Percentiles rank a stretch among this genome's conserved stretches.
phyloP scores from a whole-genome alignment of 805 yeast genomes.

The Pichia membranifaciens region DNA sequence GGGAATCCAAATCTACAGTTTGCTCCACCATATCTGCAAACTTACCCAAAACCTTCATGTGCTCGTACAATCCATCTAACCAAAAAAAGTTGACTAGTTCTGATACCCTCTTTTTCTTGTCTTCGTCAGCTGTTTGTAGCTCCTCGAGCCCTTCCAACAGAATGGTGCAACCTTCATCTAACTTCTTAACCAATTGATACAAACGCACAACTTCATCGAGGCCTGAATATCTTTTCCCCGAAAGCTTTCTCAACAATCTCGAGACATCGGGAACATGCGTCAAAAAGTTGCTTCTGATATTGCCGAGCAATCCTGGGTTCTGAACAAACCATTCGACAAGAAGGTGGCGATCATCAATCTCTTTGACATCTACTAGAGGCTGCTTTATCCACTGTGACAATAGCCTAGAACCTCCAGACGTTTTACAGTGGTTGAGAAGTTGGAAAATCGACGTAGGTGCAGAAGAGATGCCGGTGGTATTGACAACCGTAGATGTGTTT shows the following conservation, averaged over 20 bases:
- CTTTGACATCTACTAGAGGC: conserved; percentile 65
- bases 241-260: conserved; percentile 64
- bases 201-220: conserved; percentile 87
- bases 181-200: conserved; percentile 66
- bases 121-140: conserved; percentile 26
- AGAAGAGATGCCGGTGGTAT: conserved; percentile 40
- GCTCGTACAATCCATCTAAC: conserved; percentile 49
- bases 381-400: conserved; percentile 95
- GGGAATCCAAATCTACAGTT: conserved; percentile 80
- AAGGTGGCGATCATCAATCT: conserved; percentile 62
- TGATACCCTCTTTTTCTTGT: conserved; percentile 12
- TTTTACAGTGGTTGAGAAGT: conserved; percentile 79
- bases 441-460: conserved; percentile 61
- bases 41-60: conserved; percentile 50
- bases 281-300: conserved; percentile 61
- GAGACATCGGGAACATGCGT: conserved; percentile 77
- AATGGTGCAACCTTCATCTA: conserved; percentile 63
- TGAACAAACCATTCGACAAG: conserved; percentile 72
- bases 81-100: conserved; percentile 46
- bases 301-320: conserved; percentile 59
- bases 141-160: conserved; percentile 40
- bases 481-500: conserved; percentile 1
- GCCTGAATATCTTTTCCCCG: conserved; percentile 33
- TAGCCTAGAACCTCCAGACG: conserved; percentile 81
- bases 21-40: conserved; percentile 85